Base-by-base conservation (phyloP, 345 rosid genomes). In the Hevea brasiliensis region DNA sequence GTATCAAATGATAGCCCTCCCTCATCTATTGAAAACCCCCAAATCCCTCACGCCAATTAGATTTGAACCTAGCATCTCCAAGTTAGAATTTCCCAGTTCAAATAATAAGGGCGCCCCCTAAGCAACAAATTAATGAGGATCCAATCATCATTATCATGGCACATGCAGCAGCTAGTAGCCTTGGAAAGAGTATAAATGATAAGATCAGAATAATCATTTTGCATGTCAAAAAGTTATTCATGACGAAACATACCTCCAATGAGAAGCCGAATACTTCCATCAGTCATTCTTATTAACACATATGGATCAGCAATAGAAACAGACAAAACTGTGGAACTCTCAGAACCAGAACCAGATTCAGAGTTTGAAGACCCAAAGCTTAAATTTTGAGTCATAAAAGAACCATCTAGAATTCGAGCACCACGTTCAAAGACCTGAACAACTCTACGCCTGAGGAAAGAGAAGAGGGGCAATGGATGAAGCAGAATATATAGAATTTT, bases 291-390 rank as follows among this genome's bases (percentile, higher is more conserved):
- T 54, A 95, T 80, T 79, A 95, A 82, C 55, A 86, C 94, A 79
- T 86, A 92, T 29, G 98, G 99, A 86, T 95, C 99, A 65, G 89
- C 97, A 79, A 95, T 95, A 58, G 98, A 95, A 79, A 89, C 99
- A 79, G 89, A 85, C 68, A 84, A 72, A 75, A 86, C 98, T 20
- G 87, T 82, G 72, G 85, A 74, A 84, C 69, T 87, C 76, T 92
- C 98, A 73, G 97, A 81, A 74, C 86, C 83, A 54, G 91, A 82
- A 80, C 78, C 82, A 75, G 91, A 73, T 75, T 91, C 99, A 76
- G 94, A 74, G 74, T 85, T 89, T 27, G 89, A 61, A 73, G 88
- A 78, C 71, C 89, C 94, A 75, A 95, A 87, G 86, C 79, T 89
- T 75, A 95, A 80, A 74, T 92, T 96, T 77, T 95, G 97, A 76